Conservation (phyloP, 495 filamentous ascomycete genomes). For the Aspergillus cavernicola region DNA sequence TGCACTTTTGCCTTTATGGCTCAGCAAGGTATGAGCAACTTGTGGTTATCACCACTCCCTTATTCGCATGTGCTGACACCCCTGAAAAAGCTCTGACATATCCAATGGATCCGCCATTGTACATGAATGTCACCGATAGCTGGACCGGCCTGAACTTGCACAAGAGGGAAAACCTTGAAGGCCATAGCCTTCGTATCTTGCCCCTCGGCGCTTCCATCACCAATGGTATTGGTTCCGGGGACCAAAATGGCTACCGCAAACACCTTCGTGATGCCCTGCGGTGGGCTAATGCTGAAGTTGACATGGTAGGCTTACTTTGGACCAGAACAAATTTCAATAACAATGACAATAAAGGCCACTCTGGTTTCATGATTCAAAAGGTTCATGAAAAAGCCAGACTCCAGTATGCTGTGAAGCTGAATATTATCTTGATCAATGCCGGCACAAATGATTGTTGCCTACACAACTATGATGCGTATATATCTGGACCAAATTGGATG, state of each 20-base stretch:
- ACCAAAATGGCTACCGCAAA: neutral
- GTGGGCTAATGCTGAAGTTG: neutral
- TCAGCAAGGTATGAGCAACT: no score
- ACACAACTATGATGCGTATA: neutral
- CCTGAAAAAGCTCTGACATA: no score
- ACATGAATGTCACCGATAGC: no score
- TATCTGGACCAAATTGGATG: neutral
- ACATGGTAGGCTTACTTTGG: neutral
- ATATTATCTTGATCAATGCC: neutral
- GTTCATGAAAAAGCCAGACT: neutral
- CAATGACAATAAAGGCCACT: neutral
- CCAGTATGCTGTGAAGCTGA: neutral
- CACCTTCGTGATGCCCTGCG: neutral
- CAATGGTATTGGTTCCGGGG: neutral
- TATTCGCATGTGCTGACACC: no score
- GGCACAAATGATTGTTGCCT: neutral
- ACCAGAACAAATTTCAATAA: neutral
- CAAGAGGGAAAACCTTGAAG: no score
- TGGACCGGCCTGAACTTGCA: no score
- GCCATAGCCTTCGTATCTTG: neutral
- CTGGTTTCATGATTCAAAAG: neutral
- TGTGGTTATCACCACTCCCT: no score
- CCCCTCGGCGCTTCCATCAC: neutral
- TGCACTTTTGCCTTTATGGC: no score
- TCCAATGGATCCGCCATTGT: no score